Conservation (phyloP, 352 stramenopile species). For the Phytophthora meadii region DNA sequence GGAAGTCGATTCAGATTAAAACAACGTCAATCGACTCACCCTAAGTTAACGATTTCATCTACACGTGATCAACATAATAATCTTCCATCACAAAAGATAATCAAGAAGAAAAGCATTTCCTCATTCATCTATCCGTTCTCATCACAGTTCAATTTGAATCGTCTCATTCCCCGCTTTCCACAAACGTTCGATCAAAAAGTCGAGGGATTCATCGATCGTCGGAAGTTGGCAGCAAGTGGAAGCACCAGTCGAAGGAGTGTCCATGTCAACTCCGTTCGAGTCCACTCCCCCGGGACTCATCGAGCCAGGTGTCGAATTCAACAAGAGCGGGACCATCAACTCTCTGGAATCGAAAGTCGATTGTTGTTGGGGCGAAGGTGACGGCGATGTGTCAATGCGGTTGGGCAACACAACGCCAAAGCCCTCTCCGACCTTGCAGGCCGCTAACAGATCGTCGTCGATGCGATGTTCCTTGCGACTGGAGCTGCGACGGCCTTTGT, state of each 20-base stretch:
- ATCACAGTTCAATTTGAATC: constrained; percentile 23
- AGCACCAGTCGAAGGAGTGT: background rate
- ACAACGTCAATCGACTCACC: no score
- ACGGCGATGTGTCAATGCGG: background rate
- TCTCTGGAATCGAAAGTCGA: constrained; percentile 4
- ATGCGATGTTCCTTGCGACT: constrained; percentile 49
- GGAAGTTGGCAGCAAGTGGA: constrained; percentile 34
- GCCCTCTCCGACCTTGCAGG: constrained; percentile 42
- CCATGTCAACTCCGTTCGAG: constrained; percentile 24
- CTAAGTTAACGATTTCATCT: no score
- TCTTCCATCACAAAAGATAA: no score
- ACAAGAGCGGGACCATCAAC: constrained; percentile 25
- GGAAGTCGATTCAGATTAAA: no score
- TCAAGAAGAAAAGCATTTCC: no score
- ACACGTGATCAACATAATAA: no score
- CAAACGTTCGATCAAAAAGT: constrained; percentile 62
- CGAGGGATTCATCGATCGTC: constrained; percentile 61
- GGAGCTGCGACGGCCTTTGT: constrained; percentile 46
- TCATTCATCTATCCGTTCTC: background rate
- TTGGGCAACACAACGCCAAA: constrained; percentile 38
- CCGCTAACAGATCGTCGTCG: constrained; percentile 44
- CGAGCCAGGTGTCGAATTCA: constrained; percentile 20
- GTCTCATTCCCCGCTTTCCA: constrained; percentile 13
- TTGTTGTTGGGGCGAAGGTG: constrained; percentile 6
- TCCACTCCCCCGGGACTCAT: constrained; percentile 31